Evolutionary conservation across 306 rosid species (phyloP), one percentile per base, ranked within the genome.

Genomic region (Gastrolobium villosum): DNA sequence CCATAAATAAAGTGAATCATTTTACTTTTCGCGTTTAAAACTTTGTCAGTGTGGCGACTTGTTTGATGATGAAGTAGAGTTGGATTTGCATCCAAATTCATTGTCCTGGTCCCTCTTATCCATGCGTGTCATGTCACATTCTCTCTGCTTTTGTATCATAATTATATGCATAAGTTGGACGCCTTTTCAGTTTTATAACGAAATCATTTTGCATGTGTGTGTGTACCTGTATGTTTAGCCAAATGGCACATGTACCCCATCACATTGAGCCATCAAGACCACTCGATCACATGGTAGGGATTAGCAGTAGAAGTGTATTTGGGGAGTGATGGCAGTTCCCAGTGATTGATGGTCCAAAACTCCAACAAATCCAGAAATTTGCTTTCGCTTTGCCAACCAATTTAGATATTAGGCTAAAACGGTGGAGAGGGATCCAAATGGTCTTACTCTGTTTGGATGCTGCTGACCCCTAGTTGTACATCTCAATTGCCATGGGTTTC

Each of bases 401-500:
- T 39, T 36, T 14, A 41, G 65, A 13, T 44, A 6, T 48, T 4
- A 41, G 53, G 41, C 36, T 60, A 75, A 65, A 68, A 75, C 59
- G 43, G 45, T 34, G 65, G 59, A 45, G 34, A 32, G 59, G 77
- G 73, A 71, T 39, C 77, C 72, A 57, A 32, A 13, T 54, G 73
- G 68, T 46, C 50, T 67, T 66, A 50, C 70, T 2, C 36, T 6
- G 6, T 72, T 35, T 74, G 66, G 68, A 75, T 59, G 75, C 37
- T 67, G 60, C 39, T 10, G 30, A 10, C 26, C 71, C 68, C 67
- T 57, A 30, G 76, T 35, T 15, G 34, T 40, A 4, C 26, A 35
- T 54, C 65, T 56, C 71, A 49, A 64, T 11, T 35, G 72, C 65
- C 85, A 55, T 70, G 72, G 81, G 48, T 86, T 86, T 86, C 83